Evolutionary conservation across 495 filamentous ascomycete species (phyloP).

Genomic region (Hyaloscypha variabilis): DNA sequence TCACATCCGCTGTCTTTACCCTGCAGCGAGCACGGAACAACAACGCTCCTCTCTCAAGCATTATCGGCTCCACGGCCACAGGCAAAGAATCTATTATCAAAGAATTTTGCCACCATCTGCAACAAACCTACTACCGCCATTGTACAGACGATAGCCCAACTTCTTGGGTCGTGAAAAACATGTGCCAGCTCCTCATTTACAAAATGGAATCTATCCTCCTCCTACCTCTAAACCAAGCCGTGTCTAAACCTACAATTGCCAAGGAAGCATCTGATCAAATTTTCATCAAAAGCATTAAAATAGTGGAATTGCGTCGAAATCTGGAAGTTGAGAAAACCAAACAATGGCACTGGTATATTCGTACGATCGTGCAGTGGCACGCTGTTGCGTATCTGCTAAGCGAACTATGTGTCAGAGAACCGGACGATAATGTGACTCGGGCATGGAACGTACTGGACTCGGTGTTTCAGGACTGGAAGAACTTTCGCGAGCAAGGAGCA

Average conservation of each 20-base stretch:
- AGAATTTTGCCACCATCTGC: no score
- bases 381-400: background rate
- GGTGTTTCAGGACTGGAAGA: background rate
- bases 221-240: no score
- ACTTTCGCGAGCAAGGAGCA: background rate
- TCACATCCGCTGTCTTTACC: no score
- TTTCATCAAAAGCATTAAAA: background rate
- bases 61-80: no score
- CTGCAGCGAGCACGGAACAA: no score
- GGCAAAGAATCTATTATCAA: no score
- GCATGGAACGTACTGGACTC: background rate
- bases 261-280: background rate
- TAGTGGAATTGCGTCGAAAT: background rate
- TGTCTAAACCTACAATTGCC: background rate
- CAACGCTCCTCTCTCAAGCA: no score
- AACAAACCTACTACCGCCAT: no score
- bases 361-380: slow-evolving; percentile 4
- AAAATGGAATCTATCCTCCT: no score
- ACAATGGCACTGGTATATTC: slow-evolving; percentile 1
- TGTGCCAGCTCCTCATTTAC: no score
- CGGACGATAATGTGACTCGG: background rate
- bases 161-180: no score
- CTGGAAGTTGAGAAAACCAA: background rate
- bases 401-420: background rate
- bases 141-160: no score